phyloP scores from a whole-genome alignment of 78 protist genomes.

The Diacronema lutheri region DNA sequence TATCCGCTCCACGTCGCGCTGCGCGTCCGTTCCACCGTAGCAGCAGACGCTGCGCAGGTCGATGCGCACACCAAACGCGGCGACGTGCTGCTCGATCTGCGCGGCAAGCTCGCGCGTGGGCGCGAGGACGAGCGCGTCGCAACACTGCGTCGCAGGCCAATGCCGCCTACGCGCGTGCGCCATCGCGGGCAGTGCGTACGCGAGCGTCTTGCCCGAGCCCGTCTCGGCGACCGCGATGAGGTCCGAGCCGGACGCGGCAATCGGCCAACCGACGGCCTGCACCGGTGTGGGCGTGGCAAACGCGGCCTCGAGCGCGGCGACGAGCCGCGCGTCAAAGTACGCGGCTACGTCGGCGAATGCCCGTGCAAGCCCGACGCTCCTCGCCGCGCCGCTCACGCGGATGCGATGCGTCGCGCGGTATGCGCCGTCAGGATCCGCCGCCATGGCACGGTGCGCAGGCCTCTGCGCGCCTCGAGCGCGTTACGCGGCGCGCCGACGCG shows the following conservation, averaged over 20 bases:
- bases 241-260: constrained; percentile 42
- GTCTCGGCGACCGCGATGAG: constrained; percentile 66
- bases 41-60: background rate
- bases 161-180: constrained; percentile 9
- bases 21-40: constrained; percentile 61
- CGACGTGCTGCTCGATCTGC: constrained; percentile 50
- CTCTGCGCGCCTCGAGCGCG: no score
- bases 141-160: background rate
- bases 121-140: constrained; percentile 49
- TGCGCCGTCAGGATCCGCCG: no score
- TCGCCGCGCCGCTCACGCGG: no score
- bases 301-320: no score
- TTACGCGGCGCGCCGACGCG: no score
- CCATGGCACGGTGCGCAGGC: no score
- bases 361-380: no score
- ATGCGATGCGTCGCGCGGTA: no score
- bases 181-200: constrained; percentile 58
- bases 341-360: no score
- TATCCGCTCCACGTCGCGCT: no score
- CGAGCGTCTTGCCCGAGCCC: constrained; percentile 75
- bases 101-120: constrained; percentile 78
- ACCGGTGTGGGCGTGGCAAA: no score
- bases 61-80: background rate
- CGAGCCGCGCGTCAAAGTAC: no score
- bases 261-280: constrained; percentile 39